Evolutionary conservation across 2,329 filamentous ascomycete genomes (phyloP), one percentile per base, ranked within the genome.

Genomic region (Amesomyces nigricolor): DNA sequence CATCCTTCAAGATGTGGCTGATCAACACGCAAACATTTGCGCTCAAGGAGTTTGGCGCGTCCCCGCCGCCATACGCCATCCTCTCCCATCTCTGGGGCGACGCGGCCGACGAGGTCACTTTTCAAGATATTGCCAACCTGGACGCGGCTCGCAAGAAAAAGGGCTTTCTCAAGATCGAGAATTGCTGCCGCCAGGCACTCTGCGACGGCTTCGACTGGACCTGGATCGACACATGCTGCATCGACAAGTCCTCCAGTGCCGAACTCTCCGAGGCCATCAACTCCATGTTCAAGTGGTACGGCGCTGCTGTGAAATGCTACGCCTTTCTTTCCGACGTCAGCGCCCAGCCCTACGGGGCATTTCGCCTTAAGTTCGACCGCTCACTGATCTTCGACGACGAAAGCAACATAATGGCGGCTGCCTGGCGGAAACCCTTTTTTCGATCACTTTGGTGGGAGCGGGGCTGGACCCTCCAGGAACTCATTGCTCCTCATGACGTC

Each of bases 181-280:
- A 32, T 7, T 52, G 43, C 19, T 54, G 51, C 30, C 10, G n/a
- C 4, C 45, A 50, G 13, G 54, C 58, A 1, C 8, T 10, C 5
- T 14, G 19, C 1, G 48, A 59, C 11, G 48, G 44, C 1, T 37
- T 51, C 4, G 30, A 47, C 37, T 54, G 47, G 19, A 53, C 30
- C 22, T 58, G 47, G 44, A 35, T 49, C 10, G 39, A 47, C 32
- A 61, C 51, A 2, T 61, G 56, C 48, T 61, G 56, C 45, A 58
- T 61, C 46, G 54, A 61, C 32, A 58, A 61, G 45, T 45, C 42
- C 14, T 53, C 47, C 14, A 47, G 53, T 19, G 51, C 56, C 11
- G 56, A 61, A 49, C 49, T 61, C 3, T 30, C 51, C 14, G 48
- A 61, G 29, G 43, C 53, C 38, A 56, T 61, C 48, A 60, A 60